Evolutionary conservation across 2,329 filamentous ascomycete genomes (phyloP).

Genomic region (Cladosporium sp.): DNA sequence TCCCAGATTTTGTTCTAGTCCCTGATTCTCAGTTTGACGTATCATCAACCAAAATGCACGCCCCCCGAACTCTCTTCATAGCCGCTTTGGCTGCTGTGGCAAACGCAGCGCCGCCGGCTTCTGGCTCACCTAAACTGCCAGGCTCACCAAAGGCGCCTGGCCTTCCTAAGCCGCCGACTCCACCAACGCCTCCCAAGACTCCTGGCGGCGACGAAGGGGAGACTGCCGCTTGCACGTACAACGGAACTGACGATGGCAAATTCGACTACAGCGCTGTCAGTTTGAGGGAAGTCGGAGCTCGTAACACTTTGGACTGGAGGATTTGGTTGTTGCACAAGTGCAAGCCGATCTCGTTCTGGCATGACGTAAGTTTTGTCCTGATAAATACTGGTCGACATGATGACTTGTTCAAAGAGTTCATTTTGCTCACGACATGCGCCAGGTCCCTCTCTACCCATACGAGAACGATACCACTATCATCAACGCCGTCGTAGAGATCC

Average conservation of each 20-base stretch:
- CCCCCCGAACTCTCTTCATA: neutral
- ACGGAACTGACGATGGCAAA: slow-evolving; percentile 37
- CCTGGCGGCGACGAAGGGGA: neutral
- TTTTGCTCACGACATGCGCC: neutral
- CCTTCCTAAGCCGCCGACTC: neutral
- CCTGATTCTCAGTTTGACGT: neutral
- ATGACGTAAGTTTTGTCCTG: slow-evolving; percentile 70
- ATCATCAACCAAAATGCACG: slow-evolving; percentile 3
- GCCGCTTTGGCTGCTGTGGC: slow-evolving; percentile 4
- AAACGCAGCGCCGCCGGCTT: slow-evolving; percentile 9
- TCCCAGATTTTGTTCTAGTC: no score
- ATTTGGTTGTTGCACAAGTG: slow-evolving; percentile 98
- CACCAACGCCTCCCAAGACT: neutral
- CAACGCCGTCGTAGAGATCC: slow-evolving; percentile 99
- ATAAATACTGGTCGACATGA: neutral
- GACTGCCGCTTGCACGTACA: slow-evolving; percentile 6
- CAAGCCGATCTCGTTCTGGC: slow-evolving; percentile 88
- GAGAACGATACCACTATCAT: slow-evolving; percentile 82
- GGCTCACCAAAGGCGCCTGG: slow-evolving; percentile 7
- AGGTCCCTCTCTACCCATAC: slow-evolving; percentile 84
- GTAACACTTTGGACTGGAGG: slow-evolving; percentile 94
- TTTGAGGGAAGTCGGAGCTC: slow-evolving; percentile 81
- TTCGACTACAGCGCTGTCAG: slow-evolving; percentile 62
- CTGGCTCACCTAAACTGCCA: neutral
- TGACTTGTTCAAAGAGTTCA: no score